Percentiles rank a stretch among this genome's conserved stretches.
Conservation (phyloP, 345 rosid species). For the Eutrema heterophyllum region DNA sequence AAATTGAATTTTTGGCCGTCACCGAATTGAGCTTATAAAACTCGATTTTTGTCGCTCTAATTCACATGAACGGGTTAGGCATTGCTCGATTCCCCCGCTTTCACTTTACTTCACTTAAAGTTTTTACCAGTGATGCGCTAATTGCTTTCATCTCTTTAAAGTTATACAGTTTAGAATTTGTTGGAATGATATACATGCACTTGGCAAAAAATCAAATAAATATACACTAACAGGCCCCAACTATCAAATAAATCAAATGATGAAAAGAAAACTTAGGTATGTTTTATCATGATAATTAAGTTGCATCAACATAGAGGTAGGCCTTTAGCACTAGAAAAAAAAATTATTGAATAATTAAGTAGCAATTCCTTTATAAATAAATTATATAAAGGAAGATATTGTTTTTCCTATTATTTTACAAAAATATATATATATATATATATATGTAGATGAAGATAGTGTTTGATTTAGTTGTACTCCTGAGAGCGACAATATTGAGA, state of each 20-base stretch:
- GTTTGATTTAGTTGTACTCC: constrained; percentile 25
- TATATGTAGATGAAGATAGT: constrained; percentile 14
- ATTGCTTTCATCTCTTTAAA: constrained; percentile 1
- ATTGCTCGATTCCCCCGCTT: not conserved
- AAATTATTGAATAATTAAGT: constrained; percentile 6
- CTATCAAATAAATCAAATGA: not conserved
- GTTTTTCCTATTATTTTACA: not conserved
- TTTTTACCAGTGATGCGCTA: constrained; percentile 9
- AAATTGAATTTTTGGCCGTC: not conserved
- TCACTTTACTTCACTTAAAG: not conserved
- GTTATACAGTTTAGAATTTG: not conserved
- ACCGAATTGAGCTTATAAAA: not conserved
- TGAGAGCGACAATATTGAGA: constrained; percentile 27
- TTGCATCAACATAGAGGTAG: constrained; percentile 27
- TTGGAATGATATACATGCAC: not conserved
- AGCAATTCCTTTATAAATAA: not conserved
- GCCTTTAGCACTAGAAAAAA: constrained; percentile 17
- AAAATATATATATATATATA: not conserved
- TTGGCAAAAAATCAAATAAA: not conserved
- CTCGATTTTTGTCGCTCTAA: not conserved
- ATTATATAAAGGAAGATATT: not conserved
- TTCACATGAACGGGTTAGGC: not conserved
- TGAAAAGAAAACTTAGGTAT: constrained; percentile 16
- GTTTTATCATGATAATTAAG: constrained; percentile 22
- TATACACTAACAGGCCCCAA: not conserved